Evolutionary conservation across 495 filamentous ascomycete genomes (phyloP), one percentile per base, ranked within the genome.

Genomic region (Chaetomium cochliodes): DNA sequence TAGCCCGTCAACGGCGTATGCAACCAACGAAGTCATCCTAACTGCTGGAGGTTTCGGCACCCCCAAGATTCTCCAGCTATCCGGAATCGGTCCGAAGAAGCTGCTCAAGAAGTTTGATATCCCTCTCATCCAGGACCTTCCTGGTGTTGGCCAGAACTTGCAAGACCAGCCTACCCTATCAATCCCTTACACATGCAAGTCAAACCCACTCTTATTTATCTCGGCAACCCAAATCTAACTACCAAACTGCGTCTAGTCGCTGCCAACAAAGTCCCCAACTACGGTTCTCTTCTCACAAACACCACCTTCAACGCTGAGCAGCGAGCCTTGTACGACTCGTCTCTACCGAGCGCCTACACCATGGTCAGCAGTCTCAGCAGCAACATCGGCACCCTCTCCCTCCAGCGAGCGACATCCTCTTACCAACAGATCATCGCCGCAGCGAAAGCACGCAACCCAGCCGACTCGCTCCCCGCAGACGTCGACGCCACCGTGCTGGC

Each of bases 91-190:
- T 20, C 87, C 88, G 20, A 76, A 79, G 50, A 67, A 83, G 63
- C 88, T 92, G 61, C 87, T 94, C 46, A 71, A 81, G 39, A 75
- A 78, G 30, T 80, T 92, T 57, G 79, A 79, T 5, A 92, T 96
- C 63, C 81, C 85, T 13, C 82, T 93, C 13, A 76, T 90, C 22
- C 84, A 85, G 65, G 82, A 92, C 65, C 82, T 92, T 39, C 88
- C 88, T 22, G 90, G 89, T 66, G 86, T 93, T 13, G 91, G 91
- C 62, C 85, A 92, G 77, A 92, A 82, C 52, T 73, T 82, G 54
- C 80, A 83, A 58, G 82, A 85, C 57, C 81, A 85, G 60, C 68
- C 73, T 13, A 73, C 70, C 0, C 52, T 74, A 28, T 58, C 62
- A 2, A 63, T 77, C 22, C 62, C 66, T 22, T 74, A 67, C 42